Evolutionary conservation across 2,329 filamentous ascomycete species (phyloP), one percentile per base, ranked within the genome.

Genomic region (Xylaria hypoxylon): DNA sequence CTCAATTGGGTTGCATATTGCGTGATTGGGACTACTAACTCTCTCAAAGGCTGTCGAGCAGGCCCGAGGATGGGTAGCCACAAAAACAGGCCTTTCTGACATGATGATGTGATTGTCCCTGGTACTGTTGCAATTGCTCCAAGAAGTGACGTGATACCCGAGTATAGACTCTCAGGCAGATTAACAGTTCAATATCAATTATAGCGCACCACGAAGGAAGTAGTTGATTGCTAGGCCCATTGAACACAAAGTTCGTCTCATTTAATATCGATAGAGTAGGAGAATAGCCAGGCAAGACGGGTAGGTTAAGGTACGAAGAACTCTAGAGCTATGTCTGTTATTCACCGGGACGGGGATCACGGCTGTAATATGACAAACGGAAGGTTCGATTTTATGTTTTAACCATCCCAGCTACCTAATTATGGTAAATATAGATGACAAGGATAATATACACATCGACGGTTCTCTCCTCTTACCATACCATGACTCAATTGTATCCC

Each of bases 41-140:
- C 95, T 87, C 84, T 99, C 96, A 82, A 98, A 99, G 33, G 96
- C 96, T 55, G 96, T 98, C 64, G 94, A 97, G 84, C 94, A 97
- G 71, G 95, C 93, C 80, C 96, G 87, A 40, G 96, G 96, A 81
- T 98, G 95, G 74, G 96, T 98, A 64, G 91, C 93, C 76, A 96
- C 90, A 79, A 98, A 98, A 79, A 98, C 92, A 44, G 92, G 91
- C 77, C 90, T 96, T 79, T 82, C 86, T 73, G 90, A 89, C 91
- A 94, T 94, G 71, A 71, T 84, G 74, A 35, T 58, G 44, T 57
- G 50, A 69, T 53, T 44, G 67, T 52, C 40, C 51, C n/a, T 17
- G 22, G 35, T 42, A 68, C 73, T 74, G 73, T 73, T 74, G 73
- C 68, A 73, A 75, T 75, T 65, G 66, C 47, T 59, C 28, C n/a